phyloP scores from a whole-genome alignment of 73 alveolate species.

The Paramecium tetraurelia region DNA sequence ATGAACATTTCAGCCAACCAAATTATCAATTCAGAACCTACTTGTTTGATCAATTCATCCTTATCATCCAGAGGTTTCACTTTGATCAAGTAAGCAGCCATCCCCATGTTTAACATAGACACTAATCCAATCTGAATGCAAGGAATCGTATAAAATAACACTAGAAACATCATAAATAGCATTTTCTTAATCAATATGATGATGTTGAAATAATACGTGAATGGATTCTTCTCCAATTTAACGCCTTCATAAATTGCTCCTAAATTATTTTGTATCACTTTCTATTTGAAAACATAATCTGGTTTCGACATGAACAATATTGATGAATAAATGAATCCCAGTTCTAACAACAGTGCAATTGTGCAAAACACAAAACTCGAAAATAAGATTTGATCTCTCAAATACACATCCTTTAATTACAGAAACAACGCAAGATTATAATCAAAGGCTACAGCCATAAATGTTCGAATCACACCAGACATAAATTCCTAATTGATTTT shows the following conservation, averaged over 20 bases:
- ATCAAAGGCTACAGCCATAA: slow-evolving; percentile 42
- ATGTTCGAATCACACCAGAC: slow-evolving; percentile 17
- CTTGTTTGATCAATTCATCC: not conserved
- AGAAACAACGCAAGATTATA: slow-evolving; percentile 20
- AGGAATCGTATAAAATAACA: not conserved
- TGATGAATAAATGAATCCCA: not conserved
- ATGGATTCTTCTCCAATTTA: not conserved
- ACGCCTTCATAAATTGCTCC: slow-evolving; percentile 45
- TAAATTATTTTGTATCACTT: not conserved
- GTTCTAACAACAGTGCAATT: not conserved
- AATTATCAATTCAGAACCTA: not conserved
- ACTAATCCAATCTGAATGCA: not conserved
- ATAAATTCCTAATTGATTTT: not conserved
- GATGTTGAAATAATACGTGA: not conserved
- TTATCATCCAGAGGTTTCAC: not conserved
- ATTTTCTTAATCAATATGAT: not conserved
- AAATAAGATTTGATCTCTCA: not conserved
- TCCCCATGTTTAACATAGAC: not conserved
- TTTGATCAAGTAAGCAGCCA: not conserved
- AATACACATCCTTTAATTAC: not conserved
- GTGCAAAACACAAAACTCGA: not conserved
- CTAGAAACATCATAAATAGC: slow-evolving; percentile 39
- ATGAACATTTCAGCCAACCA: slow-evolving; percentile 17
- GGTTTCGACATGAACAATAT: not conserved
- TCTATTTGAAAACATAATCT: not conserved